Base-by-base conservation (phyloP, 805 yeast genomes). In the Priceomyces haplophilus region DNA sequence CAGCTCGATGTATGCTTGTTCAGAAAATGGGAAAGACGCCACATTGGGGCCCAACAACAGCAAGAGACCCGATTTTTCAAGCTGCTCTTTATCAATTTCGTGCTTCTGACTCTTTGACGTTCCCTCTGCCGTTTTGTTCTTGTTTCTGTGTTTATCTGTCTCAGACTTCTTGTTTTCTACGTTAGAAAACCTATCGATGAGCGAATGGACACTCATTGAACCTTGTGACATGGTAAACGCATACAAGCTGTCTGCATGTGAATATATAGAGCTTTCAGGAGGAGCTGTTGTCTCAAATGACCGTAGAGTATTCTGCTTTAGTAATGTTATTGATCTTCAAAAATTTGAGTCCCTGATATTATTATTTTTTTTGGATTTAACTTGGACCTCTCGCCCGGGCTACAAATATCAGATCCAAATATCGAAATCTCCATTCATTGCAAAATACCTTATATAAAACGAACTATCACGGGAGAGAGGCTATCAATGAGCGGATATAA, bases 1-100 rank as follows among this genome's bases (percentile, higher is more conserved):
- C 0, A 88, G 82, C 48, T 76, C 79, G 19, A 69, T 59, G 21
- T 82, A 69, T 3, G 88, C 74, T 7, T 71, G 68, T 42, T 83
- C 85, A 6, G 83, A 65, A 52, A 67, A 73, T 0, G 81, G 79
- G 77, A 84, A 80, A 27, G 65, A 59, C 6, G 69, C 54, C 11
- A 78, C 66, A 23, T 75, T 68, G 3, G 79, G 67, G 1, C 88
- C 89, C 29, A 84, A 62, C 7, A 82, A 56, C 3, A 64, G 44
- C 8, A 65, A 47, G 10, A 65, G 52, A 3, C 59, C 59, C 7
- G 51, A 29, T 36, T 49, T 36, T 35, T 41, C 45, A 33, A 40
- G 21, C 20, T 16, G 25, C 7, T 16, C 42, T 7, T 30, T 38
- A 16, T 29, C 40, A 5, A 23, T 25, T 35, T 18, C 39, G 3